These are phyloP conservation scores for Physcomitrium patens DNA, from an alignment of 225 moss, liverwort and hornwort species.

Conservation along the genomic window DNA sequence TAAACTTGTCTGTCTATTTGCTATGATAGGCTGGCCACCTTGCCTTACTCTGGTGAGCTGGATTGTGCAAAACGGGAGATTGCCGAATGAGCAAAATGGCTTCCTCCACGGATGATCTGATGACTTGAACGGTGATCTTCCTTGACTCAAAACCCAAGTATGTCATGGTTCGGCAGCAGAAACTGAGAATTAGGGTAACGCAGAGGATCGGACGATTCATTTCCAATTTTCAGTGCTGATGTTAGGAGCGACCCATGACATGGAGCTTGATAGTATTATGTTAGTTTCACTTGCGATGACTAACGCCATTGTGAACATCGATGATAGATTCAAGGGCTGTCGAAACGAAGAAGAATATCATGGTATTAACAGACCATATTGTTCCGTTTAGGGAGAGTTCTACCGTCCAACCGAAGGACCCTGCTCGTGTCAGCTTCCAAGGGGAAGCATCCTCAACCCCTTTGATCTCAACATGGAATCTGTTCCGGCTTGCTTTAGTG, in stretches of 20 bases:
- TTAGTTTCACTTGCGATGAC: neutral
- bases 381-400: conserved; percentile 25
- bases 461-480: conserved; percentile 55
- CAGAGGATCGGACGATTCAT: neutral
- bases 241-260: neutral
- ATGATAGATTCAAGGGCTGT: neutral
- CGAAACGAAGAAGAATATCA: conserved; percentile 14
- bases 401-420: conserved; percentile 25
- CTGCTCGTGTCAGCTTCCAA: conserved; percentile 12
- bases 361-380: conserved; percentile 31
- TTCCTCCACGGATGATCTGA: neutral
- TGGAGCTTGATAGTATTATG: neutral
- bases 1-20: neutral
- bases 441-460: conserved; percentile 22
- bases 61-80: neutral
- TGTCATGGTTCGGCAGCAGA: neutral
- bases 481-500: conserved; percentile 67
- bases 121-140: neutral
- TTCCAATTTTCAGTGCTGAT: neutral
- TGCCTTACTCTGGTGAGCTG: neutral
- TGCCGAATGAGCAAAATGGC: neutral
- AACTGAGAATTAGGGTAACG: too few relatives aligned
- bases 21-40: neutral
- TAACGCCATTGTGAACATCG: neutral
- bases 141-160: neutral